phyloP scores from a whole-genome alignment of 1,139 yeast genomes.

The Kodamaea arcana region DNA sequence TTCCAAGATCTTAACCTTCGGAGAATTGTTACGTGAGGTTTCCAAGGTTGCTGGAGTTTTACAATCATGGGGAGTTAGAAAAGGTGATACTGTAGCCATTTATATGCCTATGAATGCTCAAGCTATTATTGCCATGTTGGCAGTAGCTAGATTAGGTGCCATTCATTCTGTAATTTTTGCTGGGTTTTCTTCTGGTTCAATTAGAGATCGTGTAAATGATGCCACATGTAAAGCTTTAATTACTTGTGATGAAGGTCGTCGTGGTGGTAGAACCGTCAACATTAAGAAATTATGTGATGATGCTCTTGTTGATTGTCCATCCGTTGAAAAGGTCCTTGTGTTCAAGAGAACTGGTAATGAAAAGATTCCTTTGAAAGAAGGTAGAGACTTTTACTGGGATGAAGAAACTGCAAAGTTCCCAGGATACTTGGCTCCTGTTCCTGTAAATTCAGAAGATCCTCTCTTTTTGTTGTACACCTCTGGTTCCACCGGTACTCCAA shows the following conservation, averaged over 20 bases:
- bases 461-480: slow-evolving; percentile 90
- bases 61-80: slow-evolving; percentile 78
- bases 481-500: slow-evolving; percentile 97
- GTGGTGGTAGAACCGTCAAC: slow-evolving; percentile 91
- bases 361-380: slow-evolving; percentile 63
- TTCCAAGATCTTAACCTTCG: slow-evolving; percentile 70
- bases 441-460: slow-evolving; percentile 91
- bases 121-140: slow-evolving; percentile 90
- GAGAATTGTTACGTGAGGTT: slow-evolving; percentile 82
- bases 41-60: slow-evolving; percentile 86
- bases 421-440: slow-evolving; percentile 81
- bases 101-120: slow-evolving; percentile 97
- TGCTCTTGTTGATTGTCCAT: slow-evolving; percentile 74
- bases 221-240: slow-evolving; percentile 86
- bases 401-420: slow-evolving; percentile 78
- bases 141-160: slow-evolving; percentile 94
- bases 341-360: slow-evolving; percentile 79
- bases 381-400: slow-evolving; percentile 94
- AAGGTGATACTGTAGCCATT: slow-evolving; percentile 96
- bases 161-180: slow-evolving; percentile 95
- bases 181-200: slow-evolving; percentile 92
- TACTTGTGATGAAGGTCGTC: slow-evolving; percentile 93
- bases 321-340: slow-evolving; percentile 79
- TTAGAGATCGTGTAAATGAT: slow-evolving; percentile 85
- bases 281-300: slow-evolving; percentile 94